A percentile compares a stretch with the other conserved stretches of the same genome.
Evolutionary conservation across 352 stramenopile species (phyloP).

Genomic region (Aphanomyces astaci): DNA sequence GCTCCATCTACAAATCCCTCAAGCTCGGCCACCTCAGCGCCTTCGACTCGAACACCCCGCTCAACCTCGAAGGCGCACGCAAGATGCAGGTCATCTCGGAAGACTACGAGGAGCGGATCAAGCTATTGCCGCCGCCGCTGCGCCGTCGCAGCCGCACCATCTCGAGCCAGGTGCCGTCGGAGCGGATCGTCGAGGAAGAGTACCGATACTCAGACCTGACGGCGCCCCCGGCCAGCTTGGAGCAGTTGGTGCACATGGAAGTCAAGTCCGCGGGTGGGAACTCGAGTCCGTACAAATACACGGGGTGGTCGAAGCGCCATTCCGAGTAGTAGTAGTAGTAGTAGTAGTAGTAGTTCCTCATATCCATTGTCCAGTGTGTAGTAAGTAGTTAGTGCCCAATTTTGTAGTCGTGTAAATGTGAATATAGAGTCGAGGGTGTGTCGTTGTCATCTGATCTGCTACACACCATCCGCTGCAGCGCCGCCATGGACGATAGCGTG

Average conservation of each 20-base stretch:
- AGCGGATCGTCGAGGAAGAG: conserved; percentile 19
- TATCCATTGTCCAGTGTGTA: conserved; percentile 1
- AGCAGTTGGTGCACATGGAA: conserved; percentile 81
- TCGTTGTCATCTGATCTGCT: no score
- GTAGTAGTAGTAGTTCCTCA: no score
- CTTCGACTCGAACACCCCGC: conserved; percentile 65
- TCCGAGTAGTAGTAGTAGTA: conserved; percentile 22
- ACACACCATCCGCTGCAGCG: no score
- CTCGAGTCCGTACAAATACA: conserved; percentile 27
- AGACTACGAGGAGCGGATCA: conserved; percentile 79
- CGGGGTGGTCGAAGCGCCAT: conserved; percentile 15
- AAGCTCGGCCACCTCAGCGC: conserved; percentile 72
- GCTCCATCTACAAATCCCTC: conserved; percentile 90
- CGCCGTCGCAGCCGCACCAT: conserved; percentile 70
- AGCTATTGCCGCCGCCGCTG: conserved; percentile 55
- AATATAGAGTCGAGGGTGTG: conserved; percentile 1
- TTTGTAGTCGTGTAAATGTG: conserved; percentile 20
- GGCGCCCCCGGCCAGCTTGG: conserved; percentile 59
- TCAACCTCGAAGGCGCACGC: conserved; percentile 73
- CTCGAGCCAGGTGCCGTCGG: conserved; percentile 31
- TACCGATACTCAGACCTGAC: conserved; percentile 27
- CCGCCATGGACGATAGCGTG: background rate
- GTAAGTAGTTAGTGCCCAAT: conserved; percentile 11
- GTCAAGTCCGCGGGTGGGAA: conserved; percentile 51
- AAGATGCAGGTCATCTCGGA: conserved; percentile 85